phyloP scores from a whole-genome alignment of 1,139 yeast species.

The Taiozyma sp. region DNA sequence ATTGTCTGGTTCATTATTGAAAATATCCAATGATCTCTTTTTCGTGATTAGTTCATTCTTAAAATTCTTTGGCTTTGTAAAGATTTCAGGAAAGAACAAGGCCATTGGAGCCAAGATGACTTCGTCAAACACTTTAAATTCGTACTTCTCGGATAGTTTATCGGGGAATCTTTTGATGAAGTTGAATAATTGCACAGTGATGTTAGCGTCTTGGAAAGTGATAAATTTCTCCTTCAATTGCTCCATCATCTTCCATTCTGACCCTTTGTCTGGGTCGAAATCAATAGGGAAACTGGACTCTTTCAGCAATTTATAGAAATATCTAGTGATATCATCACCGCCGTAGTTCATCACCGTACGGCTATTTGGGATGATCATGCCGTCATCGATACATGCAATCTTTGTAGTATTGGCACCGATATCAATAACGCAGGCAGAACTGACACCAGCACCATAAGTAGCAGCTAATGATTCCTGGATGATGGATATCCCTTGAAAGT shows the following conservation, averaged over 20 bases:
- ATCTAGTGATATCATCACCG: constrained; percentile 80
- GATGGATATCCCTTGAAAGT: constrained; percentile 70
- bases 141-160: constrained; percentile 63
- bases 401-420: constrained; percentile 86
- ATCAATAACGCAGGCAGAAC: constrained; percentile 89
- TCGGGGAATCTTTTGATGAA: constrained; percentile 66
- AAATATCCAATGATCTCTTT: constrained; percentile 53
- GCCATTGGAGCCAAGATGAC: constrained; percentile 92
- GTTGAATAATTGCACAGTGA: constrained; percentile 80
- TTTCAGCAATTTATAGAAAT: constrained; percentile 60
- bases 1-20: constrained; percentile 58
- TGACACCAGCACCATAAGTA: constrained; percentile 93
- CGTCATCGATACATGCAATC: constrained; percentile 91
- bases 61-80: constrained; percentile 26
- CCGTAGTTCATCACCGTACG: constrained; percentile 74
- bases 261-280: constrained; percentile 55
- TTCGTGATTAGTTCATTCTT: constrained; percentile 14
- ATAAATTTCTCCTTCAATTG: constrained; percentile 64
- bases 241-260: constrained; percentile 75
- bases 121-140: constrained; percentile 90
- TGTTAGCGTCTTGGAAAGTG: constrained; percentile 88
- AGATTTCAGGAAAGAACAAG: constrained; percentile 75
- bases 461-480: constrained; percentile 91
- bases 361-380: constrained; percentile 77
- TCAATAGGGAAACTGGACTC: constrained; percentile 71